These are phyloP conservation scores for Thalassiosira livingstoniorum DNA, from an alignment of 352 stramenopile species.

Conservation along the genomic window DNA sequence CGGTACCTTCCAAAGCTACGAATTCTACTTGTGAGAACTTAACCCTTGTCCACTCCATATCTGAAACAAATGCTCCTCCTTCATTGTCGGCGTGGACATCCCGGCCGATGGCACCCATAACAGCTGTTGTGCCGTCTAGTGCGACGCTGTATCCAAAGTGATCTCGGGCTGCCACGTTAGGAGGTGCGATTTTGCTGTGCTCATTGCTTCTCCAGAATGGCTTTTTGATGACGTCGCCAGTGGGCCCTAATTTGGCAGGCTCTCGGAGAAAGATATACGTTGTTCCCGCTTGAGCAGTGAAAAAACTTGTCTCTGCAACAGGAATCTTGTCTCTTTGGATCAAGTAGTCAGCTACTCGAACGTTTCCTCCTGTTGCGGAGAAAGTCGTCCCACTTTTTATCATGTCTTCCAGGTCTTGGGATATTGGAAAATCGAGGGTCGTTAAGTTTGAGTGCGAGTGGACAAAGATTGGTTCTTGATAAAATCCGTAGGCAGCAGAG, in stretches of 20 bases:
- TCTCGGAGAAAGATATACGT: constrained; percentile 77
- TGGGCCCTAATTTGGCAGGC: constrained; percentile 38
- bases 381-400: constrained; percentile 55
- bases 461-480: constrained; percentile 83
- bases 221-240: constrained; percentile 32
- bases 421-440: constrained; percentile 42
- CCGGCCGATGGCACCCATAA: constrained; percentile 90
- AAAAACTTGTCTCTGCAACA: constrained; percentile 47
- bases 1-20: constrained; percentile 87
- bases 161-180: constrained; percentile 72
- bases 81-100: constrained; percentile 89
- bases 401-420: constrained; percentile 52
- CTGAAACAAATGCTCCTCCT: constrained; percentile 90
- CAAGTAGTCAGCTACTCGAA: constrained; percentile 64
- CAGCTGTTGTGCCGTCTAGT: constrained; percentile 83
- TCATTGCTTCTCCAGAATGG: constrained; percentile 73
- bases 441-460: constrained; percentile 63
- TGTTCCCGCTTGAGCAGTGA: constrained; percentile 66
- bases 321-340: constrained; percentile 33
- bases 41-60: constrained; percentile 88
- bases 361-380: constrained; percentile 54
- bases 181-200: constrained; percentile 69
- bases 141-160: constrained; percentile 90
- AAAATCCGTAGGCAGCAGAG: constrained; percentile 87
- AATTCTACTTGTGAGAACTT: constrained; percentile 86